phyloP scores from a whole-genome alignment of 306 rosid genomes.

The Canavalia gladiata region DNA sequence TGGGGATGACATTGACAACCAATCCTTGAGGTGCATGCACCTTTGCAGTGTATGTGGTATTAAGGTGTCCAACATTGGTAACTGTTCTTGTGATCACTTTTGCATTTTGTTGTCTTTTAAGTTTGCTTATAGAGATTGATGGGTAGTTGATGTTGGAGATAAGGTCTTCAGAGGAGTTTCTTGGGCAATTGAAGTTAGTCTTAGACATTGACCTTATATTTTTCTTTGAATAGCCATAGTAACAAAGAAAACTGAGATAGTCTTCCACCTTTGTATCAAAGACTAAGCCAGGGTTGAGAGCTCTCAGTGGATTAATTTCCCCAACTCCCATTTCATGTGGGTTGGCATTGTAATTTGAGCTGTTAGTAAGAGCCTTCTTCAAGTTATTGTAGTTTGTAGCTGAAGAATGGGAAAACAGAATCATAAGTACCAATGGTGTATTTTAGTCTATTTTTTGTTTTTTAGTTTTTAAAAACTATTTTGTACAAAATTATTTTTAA shows the following conservation, averaged over 20 bases:
- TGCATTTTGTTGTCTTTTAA: constrained; percentile 54
- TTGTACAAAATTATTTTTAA: neutral
- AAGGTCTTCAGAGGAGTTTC: constrained; percentile 66
- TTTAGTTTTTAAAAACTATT: neutral
- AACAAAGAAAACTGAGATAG: constrained; percentile 82
- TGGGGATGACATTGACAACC: constrained; percentile 70
- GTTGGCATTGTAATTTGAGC: constrained; percentile 63
- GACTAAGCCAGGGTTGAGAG: constrained; percentile 89
- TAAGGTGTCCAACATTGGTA: constrained; percentile 76
- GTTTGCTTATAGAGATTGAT: constrained; percentile 75
- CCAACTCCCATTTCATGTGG: constrained; percentile 93
- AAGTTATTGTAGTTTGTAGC: constrained; percentile 75
- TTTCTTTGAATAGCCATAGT: constrained; percentile 71
- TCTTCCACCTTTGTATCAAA: constrained; percentile 67
- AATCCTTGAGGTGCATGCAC: constrained; percentile 74
- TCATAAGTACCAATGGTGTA: neutral
- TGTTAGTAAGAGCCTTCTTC: constrained; percentile 76
- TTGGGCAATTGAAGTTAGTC: constrained; percentile 76
- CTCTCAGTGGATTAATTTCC: constrained; percentile 79
- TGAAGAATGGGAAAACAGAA: constrained; percentile 55
- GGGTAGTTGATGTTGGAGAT: constrained; percentile 86
- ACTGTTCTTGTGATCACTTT: constrained; percentile 71
- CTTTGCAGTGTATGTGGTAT: constrained; percentile 73
- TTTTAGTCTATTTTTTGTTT: neutral
- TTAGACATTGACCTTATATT: constrained; percentile 66